Percentiles rank a stretch among this genome's conserved stretches.
phyloP scores from a whole-genome alignment of 1,284 basidiomycete species.

The Papiliotrema nemorosa region DNA sequence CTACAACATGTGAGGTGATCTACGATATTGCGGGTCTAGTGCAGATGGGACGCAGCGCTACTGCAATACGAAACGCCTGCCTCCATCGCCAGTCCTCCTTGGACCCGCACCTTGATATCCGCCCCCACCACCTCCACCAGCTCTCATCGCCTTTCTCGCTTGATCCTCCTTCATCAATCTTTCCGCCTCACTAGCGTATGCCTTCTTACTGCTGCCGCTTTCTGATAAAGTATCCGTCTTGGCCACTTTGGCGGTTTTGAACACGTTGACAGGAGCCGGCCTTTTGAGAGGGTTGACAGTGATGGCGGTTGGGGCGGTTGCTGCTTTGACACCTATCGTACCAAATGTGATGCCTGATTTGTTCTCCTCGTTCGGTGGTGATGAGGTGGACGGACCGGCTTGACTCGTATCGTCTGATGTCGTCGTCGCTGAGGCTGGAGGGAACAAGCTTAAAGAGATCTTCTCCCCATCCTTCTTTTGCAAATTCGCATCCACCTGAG shows the following conservation, averaged over 20 bases:
- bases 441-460: conserved; percentile 36
- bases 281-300: conserved; percentile 47
- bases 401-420: conserved; percentile 3
- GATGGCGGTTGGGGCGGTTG: conserved; percentile 9
- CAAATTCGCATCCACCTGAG: conserved; percentile 57
- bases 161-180: conserved; percentile 79
- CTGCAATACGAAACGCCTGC: conserved; percentile 4
- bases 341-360: conserved; percentile 17
- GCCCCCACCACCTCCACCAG: conserved; percentile 2
- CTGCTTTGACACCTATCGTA: conserved; percentile 6
- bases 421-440: conserved; percentile 27
- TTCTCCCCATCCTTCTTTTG: conserved; percentile 62
- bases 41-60: too few species aligned
- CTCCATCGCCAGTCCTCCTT: conserved; percentile 4
- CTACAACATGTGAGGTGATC: too few species aligned
- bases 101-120: conserved; percentile 11
- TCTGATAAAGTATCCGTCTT: conserved; percentile 51
- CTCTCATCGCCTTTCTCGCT: conserved; percentile 60
- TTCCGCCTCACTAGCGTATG: conserved; percentile 72
- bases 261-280: conserved; percentile 57
- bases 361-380: not conserved
- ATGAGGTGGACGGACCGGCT: not conserved
- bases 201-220: conserved; percentile 52
- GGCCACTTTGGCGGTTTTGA: conserved; percentile 57
- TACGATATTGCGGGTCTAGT: too few species aligned